Conservation (phyloP, 306 rosid species). For the Fragaria iinumae region DNA sequence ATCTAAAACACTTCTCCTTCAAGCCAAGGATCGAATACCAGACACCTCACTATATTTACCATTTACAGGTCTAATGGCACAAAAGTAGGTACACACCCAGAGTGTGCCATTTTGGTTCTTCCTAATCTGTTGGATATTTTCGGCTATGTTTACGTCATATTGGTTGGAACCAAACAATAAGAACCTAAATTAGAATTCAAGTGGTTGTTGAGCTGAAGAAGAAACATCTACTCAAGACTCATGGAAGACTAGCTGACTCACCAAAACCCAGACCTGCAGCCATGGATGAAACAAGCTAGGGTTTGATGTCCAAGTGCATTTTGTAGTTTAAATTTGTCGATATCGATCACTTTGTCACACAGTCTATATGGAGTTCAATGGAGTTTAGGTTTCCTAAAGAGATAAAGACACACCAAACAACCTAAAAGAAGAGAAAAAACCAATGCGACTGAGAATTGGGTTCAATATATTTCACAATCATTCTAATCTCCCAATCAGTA, state of each 20-base stretch:
- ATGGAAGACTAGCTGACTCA: not conserved
- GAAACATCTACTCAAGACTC: not conserved
- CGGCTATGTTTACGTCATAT: not conserved
- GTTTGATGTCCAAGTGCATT: not conserved
- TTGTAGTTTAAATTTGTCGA: not conserved
- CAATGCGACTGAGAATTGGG: not conserved
- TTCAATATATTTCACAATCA: not conserved
- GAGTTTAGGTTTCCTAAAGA: not conserved
- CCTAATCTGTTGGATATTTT: not conserved
- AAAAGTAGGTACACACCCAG: slow-evolving; percentile 7
- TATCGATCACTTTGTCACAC: not conserved
- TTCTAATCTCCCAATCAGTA: not conserved
- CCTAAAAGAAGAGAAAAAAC: not conserved
- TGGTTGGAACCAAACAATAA: not conserved
- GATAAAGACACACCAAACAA: not conserved
- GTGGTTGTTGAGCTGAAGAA: not conserved
- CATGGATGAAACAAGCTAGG: not conserved
- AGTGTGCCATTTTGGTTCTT: slow-evolving; percentile 36
- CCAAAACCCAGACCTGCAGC: not conserved
- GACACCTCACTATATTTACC: not conserved
- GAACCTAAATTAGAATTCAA: not conserved
- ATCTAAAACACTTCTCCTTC: slow-evolving; percentile 3
- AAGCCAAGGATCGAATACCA: slow-evolving; percentile 6
- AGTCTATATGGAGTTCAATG: not conserved
- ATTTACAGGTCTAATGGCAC: not conserved